Conservation (phyloP, 345 rosid species). For the Toxicodendron radicans region DNA sequence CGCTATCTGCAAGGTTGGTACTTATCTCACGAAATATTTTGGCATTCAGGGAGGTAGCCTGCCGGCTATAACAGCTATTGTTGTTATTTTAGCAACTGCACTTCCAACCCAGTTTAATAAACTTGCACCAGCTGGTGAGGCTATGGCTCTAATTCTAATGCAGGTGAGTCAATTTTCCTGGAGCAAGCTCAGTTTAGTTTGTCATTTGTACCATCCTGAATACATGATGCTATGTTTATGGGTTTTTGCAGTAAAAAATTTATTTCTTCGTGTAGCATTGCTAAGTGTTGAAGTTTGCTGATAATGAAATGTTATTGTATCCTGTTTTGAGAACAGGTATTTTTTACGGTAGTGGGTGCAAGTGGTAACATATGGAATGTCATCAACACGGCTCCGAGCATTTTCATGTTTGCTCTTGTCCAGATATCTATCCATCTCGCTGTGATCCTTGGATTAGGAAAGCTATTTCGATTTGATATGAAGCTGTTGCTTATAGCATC, state of each 20-base stretch:
- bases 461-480: slow-evolving; percentile 61
- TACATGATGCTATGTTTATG: not conserved
- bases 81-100: slow-evolving; percentile 65
- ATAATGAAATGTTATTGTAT: not conserved
- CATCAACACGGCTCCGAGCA: slow-evolving; percentile 80
- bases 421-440: slow-evolving; percentile 76
- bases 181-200: not conserved
- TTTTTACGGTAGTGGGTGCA: slow-evolving; percentile 87
- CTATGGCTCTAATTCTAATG: slow-evolving; percentile 88
- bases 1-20: slow-evolving; percentile 76
- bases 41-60: slow-evolving; percentile 74
- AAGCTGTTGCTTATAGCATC: slow-evolving; percentile 82
- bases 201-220: not conserved
- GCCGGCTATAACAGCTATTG: slow-evolving; percentile 74
- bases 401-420: slow-evolving; percentile 74
- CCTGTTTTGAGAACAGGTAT: slow-evolving; percentile 45
- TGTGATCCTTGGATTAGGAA: slow-evolving; percentile 74
- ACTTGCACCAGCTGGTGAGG: slow-evolving; percentile 87
- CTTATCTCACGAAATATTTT: slow-evolving; percentile 44
- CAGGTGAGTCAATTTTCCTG: slow-evolving; percentile 48
- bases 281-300: not conserved
- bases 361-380: slow-evolving; percentile 83
- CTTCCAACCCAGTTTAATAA: slow-evolving; percentile 71
- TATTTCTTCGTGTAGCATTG: no score
- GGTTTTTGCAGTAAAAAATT: no score